Conservation (phyloP, 1,139 yeast genomes). For the Pichia kudriavzevii region DNA sequence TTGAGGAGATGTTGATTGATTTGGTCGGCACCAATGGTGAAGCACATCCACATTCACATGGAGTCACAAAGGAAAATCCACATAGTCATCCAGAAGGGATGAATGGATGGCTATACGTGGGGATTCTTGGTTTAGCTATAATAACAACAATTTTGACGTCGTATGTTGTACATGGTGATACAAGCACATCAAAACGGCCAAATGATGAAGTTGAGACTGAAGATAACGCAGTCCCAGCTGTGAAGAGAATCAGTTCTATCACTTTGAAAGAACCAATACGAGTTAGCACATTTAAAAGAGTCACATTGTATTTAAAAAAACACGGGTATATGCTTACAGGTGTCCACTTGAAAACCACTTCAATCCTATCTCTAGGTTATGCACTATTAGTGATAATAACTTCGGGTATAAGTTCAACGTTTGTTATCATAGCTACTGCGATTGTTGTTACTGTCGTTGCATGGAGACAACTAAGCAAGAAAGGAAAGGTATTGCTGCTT, state of each 20-base stretch:
- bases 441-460: slow-evolving; percentile 44
- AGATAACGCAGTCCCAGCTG: slow-evolving; percentile 9
- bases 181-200: slow-evolving; percentile 10
- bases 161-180: slow-evolving; percentile 3
- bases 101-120: background rate
- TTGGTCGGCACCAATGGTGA: slow-evolving; percentile 34
- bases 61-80: slow-evolving; percentile 29
- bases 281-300: slow-evolving; percentile 3
- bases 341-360: slow-evolving; percentile 32
- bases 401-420: slow-evolving; percentile 13
- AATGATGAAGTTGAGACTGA: background rate
- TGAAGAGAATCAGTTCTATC: slow-evolving; percentile 24
- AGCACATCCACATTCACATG: slow-evolving; percentile 22
- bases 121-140: slow-evolving; percentile 24
- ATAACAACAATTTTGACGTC: slow-evolving; percentile 21
- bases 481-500: slow-evolving; percentile 46
- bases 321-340: background rate
- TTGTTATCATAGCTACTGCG: slow-evolving; percentile 39
- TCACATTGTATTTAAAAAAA: too few species aligned
- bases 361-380: slow-evolving; percentile 52
- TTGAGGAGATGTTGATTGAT: slow-evolving; percentile 62
- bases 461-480: slow-evolving; percentile 43
- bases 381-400: slow-evolving; percentile 28
- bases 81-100: background rate
- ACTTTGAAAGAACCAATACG: slow-evolving; percentile 22